Evolutionary conservation across 2,329 filamentous ascomycete genomes (phyloP).

Genomic region (Meredithiella fracta): DNA sequence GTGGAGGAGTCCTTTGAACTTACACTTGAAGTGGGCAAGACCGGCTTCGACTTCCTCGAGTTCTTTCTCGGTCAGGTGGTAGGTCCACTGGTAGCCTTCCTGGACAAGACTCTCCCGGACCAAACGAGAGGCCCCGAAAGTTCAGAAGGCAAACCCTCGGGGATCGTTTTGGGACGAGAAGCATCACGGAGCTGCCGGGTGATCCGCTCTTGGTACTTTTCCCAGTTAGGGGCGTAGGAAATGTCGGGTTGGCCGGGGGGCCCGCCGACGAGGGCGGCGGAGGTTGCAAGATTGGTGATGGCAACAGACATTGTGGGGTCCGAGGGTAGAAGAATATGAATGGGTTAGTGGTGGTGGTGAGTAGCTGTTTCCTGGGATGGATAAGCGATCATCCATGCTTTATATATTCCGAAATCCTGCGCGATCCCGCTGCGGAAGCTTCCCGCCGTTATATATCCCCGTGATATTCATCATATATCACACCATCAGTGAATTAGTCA

Average conservation of each 20-base stretch:
- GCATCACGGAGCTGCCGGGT: slow-evolving; percentile 8
- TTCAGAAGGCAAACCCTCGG: slow-evolving; percentile 9
- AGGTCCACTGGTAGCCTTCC: slow-evolving; percentile 8
- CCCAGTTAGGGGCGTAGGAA: slow-evolving; percentile 14
- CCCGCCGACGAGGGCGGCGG: slow-evolving; percentile 9
- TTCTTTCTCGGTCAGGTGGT: slow-evolving; percentile 5
- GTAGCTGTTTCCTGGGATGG: not conserved
- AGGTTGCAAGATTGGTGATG: slow-evolving; percentile 14
- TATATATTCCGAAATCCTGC: no score
- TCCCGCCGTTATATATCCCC: no score
- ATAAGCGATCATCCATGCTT: no score
- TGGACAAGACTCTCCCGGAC: slow-evolving; percentile 7
- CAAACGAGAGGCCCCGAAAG: slow-evolving; percentile 11
- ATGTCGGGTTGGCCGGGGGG: slow-evolving; percentile 14
- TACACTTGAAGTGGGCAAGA: slow-evolving; percentile 13
- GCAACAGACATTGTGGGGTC: not conserved
- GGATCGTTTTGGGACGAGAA: slow-evolving; percentile 4
- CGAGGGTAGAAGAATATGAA: not conserved
- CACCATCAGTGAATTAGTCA: not conserved
- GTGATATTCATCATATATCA: no score
- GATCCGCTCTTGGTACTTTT: slow-evolving; percentile 12
- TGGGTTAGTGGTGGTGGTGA: not conserved
- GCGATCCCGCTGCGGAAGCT: no score
- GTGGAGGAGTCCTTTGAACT: not conserved
- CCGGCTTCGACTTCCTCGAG: slow-evolving; percentile 12